Evolutionary conservation across 176 grass and related monocot species (phyloP), one percentile per base, ranked within the genome.

Genomic region (Hyparrhenia diplandra): DNA sequence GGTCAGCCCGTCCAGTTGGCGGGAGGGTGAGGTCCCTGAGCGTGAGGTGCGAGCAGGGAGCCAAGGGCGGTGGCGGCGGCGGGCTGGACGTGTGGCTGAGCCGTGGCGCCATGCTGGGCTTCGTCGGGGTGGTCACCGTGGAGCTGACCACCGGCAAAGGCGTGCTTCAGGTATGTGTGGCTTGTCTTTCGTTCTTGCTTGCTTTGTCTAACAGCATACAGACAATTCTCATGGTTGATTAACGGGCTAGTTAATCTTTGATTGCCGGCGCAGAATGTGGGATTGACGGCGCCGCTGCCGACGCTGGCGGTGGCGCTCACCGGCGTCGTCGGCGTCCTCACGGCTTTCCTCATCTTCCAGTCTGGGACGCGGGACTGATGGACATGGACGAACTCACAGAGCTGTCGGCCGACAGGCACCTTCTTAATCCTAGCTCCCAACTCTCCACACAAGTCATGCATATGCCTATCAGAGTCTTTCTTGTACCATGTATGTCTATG

Each of bases 81-180:
- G 92, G 89, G 54, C 20, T 94, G 73, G 89, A 87, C 80, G 83
- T 89, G 78, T 94, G 92, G 92, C 86, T 94, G 64, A 92, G 92
- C 84, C 92, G 92, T 55, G 80, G 79, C 76, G 92, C 92, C 17
- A 94, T 94, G 92, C 67, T 94, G 74, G 84, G 74, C 42, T 94
- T 94, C 87, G 72, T 85, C 29, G 89, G 43, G 6, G 89, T 69
- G 35, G 59, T 94, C 8, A 59, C 86, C 2, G 72, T 94, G 23
- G 92, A 94, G 78, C 60, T 94, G 11, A 64, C 89, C 32, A 94
- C 92, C 62, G 92, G 89, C 70, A 94, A 94, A 83, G 87, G 92
- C 23, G 83, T 94, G 32, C 92, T 94, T 20, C 71, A 94, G 91
- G 91, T 94, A 8, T 58, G 54, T 8, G 5, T 12, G 2, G 1